Evolutionary conservation across 2,329 filamentous ascomycete species (phyloP).

Genomic region (Parasarocladium wereldwijsianum): DNA sequence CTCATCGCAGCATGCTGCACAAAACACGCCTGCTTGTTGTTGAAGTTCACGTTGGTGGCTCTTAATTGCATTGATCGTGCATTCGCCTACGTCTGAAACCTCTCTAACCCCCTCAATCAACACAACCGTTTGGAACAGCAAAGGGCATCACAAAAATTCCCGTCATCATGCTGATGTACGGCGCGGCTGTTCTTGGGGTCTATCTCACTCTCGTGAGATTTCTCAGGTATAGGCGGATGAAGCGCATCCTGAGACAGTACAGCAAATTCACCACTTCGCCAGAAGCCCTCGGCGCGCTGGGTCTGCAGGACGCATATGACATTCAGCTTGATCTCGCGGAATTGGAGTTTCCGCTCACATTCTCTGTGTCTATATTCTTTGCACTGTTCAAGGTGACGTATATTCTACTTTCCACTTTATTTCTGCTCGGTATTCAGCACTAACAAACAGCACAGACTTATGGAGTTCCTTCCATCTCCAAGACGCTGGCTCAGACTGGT

Average conservation of each 20-base stretch:
- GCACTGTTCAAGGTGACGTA: slow-evolving; percentile 37
- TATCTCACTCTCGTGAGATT: background rate
- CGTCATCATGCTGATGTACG: too few species aligned
- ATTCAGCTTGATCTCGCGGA: slow-evolving; percentile 30
- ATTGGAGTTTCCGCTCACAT: slow-evolving; percentile 40
- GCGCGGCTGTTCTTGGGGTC: too few species aligned
- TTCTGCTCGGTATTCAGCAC: background rate
- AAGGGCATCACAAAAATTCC: too few species aligned
- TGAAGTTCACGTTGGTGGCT: too few species aligned
- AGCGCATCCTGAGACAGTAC: background rate
- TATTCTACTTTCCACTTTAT: background rate
- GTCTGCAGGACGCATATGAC: slow-evolving; percentile 3
- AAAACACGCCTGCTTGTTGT: too few species aligned
- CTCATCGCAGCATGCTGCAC: too few species aligned
- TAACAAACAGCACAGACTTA: slow-evolving; percentile 26
- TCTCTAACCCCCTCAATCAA: too few species aligned
- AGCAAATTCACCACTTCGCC: background rate
- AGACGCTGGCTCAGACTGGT: slow-evolving; percentile 29
- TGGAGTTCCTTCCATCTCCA: slow-evolving; percentile 38
- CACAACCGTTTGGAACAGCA: too few species aligned
- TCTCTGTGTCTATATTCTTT: slow-evolving; percentile 36
- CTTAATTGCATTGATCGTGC: too few species aligned
- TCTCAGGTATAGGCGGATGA: background rate
- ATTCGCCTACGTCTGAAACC: too few species aligned
- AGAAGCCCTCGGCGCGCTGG: background rate